Conservation (phyloP, 441 rosid species). For the Viola pubescens region DNA sequence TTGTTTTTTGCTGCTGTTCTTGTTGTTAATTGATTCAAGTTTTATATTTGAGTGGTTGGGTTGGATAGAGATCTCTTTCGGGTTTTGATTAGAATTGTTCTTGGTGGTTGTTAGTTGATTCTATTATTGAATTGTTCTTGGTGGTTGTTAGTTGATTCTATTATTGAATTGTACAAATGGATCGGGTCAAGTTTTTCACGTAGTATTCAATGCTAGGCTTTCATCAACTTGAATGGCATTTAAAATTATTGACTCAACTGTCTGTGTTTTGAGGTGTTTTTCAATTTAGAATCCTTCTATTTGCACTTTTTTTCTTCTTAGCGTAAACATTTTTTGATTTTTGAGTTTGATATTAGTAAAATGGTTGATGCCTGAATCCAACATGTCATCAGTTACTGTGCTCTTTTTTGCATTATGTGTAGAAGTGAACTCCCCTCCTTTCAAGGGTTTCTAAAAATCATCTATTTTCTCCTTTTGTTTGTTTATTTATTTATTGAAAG, state of each 20-base stretch:
- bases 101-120: neutral
- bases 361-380: neutral
- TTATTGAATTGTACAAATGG: neutral
- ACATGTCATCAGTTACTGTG: too few relatives aligned
- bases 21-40: slow-evolving; percentile 4
- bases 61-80: neutral
- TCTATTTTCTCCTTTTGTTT: neutral
- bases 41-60: slow-evolving; percentile 1
- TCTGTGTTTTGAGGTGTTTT: neutral
- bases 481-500: neutral
- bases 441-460: neutral
- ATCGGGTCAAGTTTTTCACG: neutral
- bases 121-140: neutral
- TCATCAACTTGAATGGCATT: neutral
- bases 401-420: neutral
- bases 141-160: neutral
- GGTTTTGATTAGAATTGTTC: neutral
- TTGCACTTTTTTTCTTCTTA: neutral
- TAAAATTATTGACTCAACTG: neutral
- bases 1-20: neutral
- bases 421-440: neutral
- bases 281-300: neutral
- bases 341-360: neutral
- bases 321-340: neutral
- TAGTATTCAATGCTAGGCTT: neutral